These are phyloP conservation scores for Thraustochytrium striatum DNA, from an alignment of 352 stramenopile genomes.

Conservation along the genomic window DNA sequence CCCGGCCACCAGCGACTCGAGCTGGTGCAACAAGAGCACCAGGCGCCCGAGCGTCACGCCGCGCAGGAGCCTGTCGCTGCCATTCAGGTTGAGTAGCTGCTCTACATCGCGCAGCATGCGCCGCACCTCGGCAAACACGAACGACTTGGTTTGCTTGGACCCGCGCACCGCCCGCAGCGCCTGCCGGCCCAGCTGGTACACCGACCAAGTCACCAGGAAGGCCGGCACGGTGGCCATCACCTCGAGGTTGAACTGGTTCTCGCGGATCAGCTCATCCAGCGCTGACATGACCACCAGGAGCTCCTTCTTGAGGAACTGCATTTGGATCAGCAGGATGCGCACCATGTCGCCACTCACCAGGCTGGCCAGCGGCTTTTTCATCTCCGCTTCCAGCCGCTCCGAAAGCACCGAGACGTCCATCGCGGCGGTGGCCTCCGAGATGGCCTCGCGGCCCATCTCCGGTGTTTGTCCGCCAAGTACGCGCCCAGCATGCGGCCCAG, in stretches of 20 bases:
- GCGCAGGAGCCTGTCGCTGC: neutral
- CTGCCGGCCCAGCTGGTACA: constrained; percentile 32
- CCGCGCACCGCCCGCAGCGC: neutral
- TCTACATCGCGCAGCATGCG: constrained; percentile 18
- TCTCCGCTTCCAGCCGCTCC: constrained; percentile 52
- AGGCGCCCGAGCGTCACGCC: constrained; percentile 15
- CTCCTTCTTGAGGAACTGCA: constrained; percentile 60
- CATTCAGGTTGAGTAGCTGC: constrained; percentile 6
- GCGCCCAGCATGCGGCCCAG: constrained; percentile 57
- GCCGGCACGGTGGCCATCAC: constrained; percentile 52
- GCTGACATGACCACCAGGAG: constrained; percentile 57
- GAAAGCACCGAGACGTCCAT: constrained; percentile 56
- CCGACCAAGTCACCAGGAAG: constrained; percentile 47
- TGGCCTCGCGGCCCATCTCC: neutral
- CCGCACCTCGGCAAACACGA: neutral
- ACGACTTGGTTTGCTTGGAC: neutral
- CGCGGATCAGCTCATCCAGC: constrained; percentile 58
- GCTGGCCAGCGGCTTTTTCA: constrained; percentile 48
- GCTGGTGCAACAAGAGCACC: constrained; percentile 14
- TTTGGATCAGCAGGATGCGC: constrained; percentile 51
- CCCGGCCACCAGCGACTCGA: neutral
- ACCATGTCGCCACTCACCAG: constrained; percentile 50
- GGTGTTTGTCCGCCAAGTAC: constrained; percentile 51
- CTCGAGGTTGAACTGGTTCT: constrained; percentile 58
- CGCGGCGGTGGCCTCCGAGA: neutral